Evolutionary conservation across 208 protist species (phyloP), one percentile per base, ranked within the genome.

Genomic region (Trypanosoma cruzi): DNA sequence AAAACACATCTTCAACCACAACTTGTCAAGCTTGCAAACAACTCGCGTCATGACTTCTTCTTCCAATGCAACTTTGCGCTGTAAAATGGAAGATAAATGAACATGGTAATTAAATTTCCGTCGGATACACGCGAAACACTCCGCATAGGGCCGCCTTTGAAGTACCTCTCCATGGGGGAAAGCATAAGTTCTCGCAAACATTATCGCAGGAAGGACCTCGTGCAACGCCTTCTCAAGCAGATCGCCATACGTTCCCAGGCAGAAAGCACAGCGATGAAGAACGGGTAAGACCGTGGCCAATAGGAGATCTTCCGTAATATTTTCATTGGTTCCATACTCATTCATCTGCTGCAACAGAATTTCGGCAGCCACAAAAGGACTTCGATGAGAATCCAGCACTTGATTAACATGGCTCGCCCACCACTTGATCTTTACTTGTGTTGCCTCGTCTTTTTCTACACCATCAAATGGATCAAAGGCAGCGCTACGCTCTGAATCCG

Each of bases 1-100:
- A 64, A 96, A 96, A 74, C 88, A 93, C 80, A 90, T 88, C 62
- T 89, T 91, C 22, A 91, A 46, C 87, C 88, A 96, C 58, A 96
- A 70, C 32, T 75, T 59, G 57, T 92, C 85, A 32, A 94, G 74
- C 57, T 75, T 77, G 16, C 76, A 60, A 73, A 94, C 85, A 28
- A 92, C 77, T 55, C 85, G 88, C 49, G 85, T 77, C 85, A 94
- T 90, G 40, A 96, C 81, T 7, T 69, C 64, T 62, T 77, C 64
- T 73, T 94, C 88, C 28, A 87, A 50, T 20, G 63, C 62, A 26
- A 59, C 71, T 31, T 83, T 80, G 10, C 68, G 72, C 55, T 82
- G 64, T 48, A 90, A 75, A 24, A 63, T 72, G 24, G 54, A 68
- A 34, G 87, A 66, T 36, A 75, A 61, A 0, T 44, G 13, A 55